Base-by-base conservation (phyloP, 768 basidiomycete species). In the Ramaria sp. region DNA sequence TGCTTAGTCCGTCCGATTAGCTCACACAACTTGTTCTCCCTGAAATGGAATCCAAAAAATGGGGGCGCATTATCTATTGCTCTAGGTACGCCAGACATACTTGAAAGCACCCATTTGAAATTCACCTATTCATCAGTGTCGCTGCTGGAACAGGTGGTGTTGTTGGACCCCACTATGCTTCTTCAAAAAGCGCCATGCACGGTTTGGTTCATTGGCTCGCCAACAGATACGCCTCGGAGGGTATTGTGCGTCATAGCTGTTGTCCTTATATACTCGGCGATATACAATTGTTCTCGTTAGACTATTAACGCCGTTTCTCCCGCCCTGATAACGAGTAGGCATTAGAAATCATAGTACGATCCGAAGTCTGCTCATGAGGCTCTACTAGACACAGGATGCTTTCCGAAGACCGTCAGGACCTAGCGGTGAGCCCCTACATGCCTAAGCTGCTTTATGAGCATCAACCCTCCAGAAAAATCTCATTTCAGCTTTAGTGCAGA, bases 201-300 rank as follows among this genome's bases (percentile, higher is more conserved):
- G 78, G 78, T 0, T 66, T 78, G 5, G 63, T 78, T 36, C 78
- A 78, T 57, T 78, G 78, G 78, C 63, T 78, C n/a, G 73, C 77
- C 6, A 64, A 63, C 47, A 66, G 76, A 36, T 75, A 78, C 57
- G 72, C 73, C 13, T 73, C 74, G 57, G 72, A 73, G 12, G 77
- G 77, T 12, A 69, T 79, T 47, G 78, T 78, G 59, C 41, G 73
- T 62, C 2, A 30, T 9, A 13, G 7, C 36, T 54, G 3, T 39
- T 16, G 1, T 45, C 41, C 39, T 56, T 2, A 39, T 50, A 20
- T 20, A 5, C 6, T 36, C 32, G 38, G 5, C 5, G 18, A 15
- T 15, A 39, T 15, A 16, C 15, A 18, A 39, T 15, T 39, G 6
- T 18, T 6, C 7, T 37, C 13, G 9, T 4, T 47, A 77, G 75